Conservation (phyloP, 139 green algal genomes). For the Trebouxia sp. region DNA sequence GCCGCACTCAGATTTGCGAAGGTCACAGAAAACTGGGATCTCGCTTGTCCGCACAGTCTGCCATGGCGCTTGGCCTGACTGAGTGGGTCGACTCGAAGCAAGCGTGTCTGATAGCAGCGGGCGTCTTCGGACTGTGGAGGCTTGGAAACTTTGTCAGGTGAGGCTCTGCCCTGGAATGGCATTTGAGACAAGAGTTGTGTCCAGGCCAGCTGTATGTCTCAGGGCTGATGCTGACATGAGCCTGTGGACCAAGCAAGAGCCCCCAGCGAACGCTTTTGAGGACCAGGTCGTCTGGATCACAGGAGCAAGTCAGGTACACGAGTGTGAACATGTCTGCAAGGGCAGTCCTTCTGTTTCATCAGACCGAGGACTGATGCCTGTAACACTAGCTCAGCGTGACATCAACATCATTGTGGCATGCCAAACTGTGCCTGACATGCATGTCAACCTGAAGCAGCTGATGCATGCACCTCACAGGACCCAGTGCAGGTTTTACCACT, state of each 20-base stretch:
- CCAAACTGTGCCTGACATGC: no score
- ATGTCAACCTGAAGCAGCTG: no score
- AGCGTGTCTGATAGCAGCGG: background rate
- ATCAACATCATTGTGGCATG: no score
- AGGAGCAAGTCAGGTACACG: slow-evolving; percentile 62
- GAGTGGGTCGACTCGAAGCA: background rate
- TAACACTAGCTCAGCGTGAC: no score
- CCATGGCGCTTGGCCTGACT: background rate
- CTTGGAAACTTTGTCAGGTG: slow-evolving; percentile 20
- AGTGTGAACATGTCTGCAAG: background rate
- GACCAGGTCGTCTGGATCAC: slow-evolving; percentile 86
- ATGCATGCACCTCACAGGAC: no score
- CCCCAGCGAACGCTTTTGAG: slow-evolving; percentile 44
- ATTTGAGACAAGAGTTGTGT: no score
- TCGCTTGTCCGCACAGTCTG: no score
- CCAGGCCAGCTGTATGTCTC: background rate
- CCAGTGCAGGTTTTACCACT: no score
- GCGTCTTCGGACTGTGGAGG: slow-evolving; percentile 21
- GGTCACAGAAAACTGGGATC: no score
- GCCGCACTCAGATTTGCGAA: no score
- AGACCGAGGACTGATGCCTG: no score
- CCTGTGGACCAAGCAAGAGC: slow-evolving; percentile 41
- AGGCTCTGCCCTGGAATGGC: background rate
- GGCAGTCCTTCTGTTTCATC: no score
- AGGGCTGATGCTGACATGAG: slow-evolving; percentile 57